Conservation (phyloP, 202 grass and related monocot genomes). For the Cymbopogon flexuosus region DNA sequence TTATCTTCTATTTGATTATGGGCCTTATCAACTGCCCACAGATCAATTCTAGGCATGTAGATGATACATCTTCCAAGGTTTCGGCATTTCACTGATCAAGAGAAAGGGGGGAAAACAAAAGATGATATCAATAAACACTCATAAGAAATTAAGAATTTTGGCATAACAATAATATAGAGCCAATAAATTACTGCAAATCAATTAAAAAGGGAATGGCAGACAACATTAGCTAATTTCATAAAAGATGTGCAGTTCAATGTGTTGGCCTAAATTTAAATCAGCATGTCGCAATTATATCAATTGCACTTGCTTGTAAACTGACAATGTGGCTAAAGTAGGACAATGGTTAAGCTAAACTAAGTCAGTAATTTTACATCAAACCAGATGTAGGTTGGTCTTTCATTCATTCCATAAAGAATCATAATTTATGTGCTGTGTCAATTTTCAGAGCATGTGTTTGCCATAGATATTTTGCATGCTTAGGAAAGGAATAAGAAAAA, state of each 20-base stretch:
- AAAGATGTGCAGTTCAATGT: conserved; percentile 6
- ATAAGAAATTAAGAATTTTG: conserved; percentile 27
- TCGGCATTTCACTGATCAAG: conserved; percentile 64
- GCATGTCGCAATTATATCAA: background rate
- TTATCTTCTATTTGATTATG: conserved; percentile 33
- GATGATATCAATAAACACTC: conserved; percentile 17
- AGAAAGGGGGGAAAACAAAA: background rate
- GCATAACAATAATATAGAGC: background rate
- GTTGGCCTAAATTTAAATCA: background rate
- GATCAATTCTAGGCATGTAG: conserved; percentile 96
- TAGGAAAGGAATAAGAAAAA: background rate
- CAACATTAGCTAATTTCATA: background rate
- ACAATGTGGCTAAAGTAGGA: background rate
- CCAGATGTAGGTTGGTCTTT: background rate
- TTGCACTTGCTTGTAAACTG: conserved; percentile 8
- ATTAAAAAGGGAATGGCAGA: background rate
- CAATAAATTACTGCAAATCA: conserved; percentile 9
- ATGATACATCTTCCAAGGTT: conserved; percentile 78
- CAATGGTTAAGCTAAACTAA: background rate
- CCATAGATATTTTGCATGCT: background rate
- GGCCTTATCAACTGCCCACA: conserved; percentile 72
- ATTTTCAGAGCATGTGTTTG: background rate
- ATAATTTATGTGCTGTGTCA: background rate
- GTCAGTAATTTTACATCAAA: background rate
- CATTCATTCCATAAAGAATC: background rate